These are phyloP conservation scores for Dothistroma septosporum DNA, from an alignment of 2,329 filamentous ascomycete species.

Conservation along the genomic window DNA sequence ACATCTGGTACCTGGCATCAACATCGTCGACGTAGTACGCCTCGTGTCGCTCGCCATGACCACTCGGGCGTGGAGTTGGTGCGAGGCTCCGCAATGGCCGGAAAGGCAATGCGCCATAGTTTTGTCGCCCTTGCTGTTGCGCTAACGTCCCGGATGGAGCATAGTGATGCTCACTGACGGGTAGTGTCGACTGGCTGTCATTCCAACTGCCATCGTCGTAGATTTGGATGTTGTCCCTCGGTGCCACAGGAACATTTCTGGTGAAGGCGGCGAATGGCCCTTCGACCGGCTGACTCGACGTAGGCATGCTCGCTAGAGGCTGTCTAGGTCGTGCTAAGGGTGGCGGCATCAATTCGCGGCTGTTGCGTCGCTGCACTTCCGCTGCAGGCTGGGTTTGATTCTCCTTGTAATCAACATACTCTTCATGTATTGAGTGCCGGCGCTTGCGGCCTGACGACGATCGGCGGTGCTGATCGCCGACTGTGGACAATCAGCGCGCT, in stretches of 20 bases:
- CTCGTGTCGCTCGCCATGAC: background rate
- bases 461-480: conserved; percentile 16
- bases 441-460: conserved; percentile 32
- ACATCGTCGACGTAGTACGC: conserved; percentile 1
- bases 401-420: conserved; percentile 8
- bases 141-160: background rate
- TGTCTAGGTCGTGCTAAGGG: conserved; percentile 23
- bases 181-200: background rate
- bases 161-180: background rate
- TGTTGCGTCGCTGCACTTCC: conserved; percentile 15
- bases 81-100: background rate
- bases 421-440: conserved; percentile 28
- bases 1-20: background rate
- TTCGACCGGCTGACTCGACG: too few relatives aligned
- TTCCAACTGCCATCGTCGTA: background rate
- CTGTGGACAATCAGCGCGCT: conserved; percentile 5
- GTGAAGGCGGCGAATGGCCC: background rate
- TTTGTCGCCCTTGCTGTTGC: background rate
- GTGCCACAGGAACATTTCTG: background rate
- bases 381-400: background rate
- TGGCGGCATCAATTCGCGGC: conserved; percentile 40
- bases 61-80: background rate
- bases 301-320: background rate
- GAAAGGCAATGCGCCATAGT: background rate
- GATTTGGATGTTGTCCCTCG: background rate